Conservation (phyloP, 495 filamentous ascomycete species). For the Hypoxylon trugodes region DNA sequence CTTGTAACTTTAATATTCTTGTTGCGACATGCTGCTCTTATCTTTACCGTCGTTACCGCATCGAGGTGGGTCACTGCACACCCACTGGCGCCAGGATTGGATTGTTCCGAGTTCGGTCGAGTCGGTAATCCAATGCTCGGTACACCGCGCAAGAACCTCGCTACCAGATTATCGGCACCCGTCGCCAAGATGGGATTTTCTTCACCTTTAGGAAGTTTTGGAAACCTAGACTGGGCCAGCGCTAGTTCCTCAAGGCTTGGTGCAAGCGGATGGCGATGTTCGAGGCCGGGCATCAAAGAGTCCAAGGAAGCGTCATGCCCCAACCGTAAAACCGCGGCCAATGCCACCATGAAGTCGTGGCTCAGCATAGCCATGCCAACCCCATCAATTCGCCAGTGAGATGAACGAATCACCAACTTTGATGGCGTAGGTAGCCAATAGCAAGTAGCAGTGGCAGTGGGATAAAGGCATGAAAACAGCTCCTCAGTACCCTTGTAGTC, state of each 20-base stretch:
- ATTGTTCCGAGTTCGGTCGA: neutral
- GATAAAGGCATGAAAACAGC: neutral
- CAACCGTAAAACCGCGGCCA: neutral
- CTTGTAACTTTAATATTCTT: slow-evolving; percentile 20
- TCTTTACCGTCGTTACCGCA: neutral
- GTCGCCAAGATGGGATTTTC: neutral
- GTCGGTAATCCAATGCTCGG: slow-evolving; percentile 26
- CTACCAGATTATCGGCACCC: slow-evolving; percentile 8
- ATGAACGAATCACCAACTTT: slow-evolving; percentile 28
- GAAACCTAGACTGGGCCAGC: neutral
- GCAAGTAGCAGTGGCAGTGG: slow-evolving; percentile 37
- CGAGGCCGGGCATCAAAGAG: neutral
- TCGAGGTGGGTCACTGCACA: neutral
- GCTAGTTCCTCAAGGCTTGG: slow-evolving; percentile 12
- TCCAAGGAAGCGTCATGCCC: neutral
- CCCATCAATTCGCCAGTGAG: slow-evolving; percentile 44
- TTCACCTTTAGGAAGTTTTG: neutral
- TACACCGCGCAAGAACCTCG: neutral
- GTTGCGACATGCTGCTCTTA: slow-evolving; percentile 16
- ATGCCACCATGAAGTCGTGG: slow-evolving; percentile 24
- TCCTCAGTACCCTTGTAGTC: neutral
- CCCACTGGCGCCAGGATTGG: neutral
- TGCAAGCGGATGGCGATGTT: neutral
- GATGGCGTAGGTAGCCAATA: slow-evolving; percentile 32
- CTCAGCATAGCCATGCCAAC: slow-evolving; percentile 34